A percentile compares a stretch with the other conserved stretches of the same genome.
Evolutionary conservation across 257 asterid species (phyloP).

Genomic region (Forsythia suspensa): DNA sequence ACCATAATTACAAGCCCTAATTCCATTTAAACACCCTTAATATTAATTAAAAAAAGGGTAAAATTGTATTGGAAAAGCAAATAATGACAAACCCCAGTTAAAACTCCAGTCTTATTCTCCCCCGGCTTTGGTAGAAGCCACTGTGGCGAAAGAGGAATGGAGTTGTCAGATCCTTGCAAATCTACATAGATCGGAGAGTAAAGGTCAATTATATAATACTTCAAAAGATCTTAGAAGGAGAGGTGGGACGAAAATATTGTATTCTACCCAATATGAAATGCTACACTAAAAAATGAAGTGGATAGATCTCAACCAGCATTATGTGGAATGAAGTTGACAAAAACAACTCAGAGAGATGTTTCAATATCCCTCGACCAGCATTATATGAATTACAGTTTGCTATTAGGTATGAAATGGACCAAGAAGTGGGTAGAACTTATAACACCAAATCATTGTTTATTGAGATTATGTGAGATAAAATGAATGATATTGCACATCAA

Average conservation of each 20-base stretch:
- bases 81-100: slow-evolving; percentile 56
- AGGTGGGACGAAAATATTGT: neutral
- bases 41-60: too few relatives aligned
- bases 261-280: neutral
- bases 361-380: too few relatives aligned
- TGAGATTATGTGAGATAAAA: too few relatives aligned
- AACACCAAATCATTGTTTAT: too few relatives aligned
- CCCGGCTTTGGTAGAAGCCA: slow-evolving; percentile 89
- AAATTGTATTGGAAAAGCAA: too few relatives aligned
- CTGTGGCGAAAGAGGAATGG: slow-evolving; percentile 94
- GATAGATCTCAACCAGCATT: neutral
- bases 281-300: neutral
- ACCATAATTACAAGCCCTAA: too few relatives aligned
- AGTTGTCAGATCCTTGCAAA: slow-evolving; percentile 58
- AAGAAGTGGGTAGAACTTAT: too few relatives aligned
- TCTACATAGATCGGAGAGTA: slow-evolving; percentile 42
- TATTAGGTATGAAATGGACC: too few relatives aligned
- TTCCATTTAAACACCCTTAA: too few relatives aligned
- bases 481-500: too few relatives aligned
- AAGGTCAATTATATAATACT: neutral
- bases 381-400: too few relatives aligned
- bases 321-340: neutral
- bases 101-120: slow-evolving; percentile 68
- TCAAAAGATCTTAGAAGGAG: neutral
- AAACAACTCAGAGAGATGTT: too few relatives aligned